Evolutionary conservation across 2,329 filamentous ascomycete genomes (phyloP), one percentile per base, ranked within the genome.

Genomic region (Xylariaceae sp.): DNA sequence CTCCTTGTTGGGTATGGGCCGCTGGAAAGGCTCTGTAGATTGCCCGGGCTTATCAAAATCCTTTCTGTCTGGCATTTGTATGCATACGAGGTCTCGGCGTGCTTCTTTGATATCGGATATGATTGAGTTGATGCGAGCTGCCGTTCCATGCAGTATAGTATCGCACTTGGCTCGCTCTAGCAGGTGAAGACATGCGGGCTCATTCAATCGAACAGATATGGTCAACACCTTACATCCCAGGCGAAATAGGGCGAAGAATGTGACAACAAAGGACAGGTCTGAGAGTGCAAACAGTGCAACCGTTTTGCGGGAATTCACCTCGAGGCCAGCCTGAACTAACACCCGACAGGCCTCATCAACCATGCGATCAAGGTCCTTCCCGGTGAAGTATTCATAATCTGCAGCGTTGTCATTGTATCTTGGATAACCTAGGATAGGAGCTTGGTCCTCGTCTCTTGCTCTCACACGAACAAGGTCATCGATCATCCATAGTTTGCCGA

Each of bases 221-320:
- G 73, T 74, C 66, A 79, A 71, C 6, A 74, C 69, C 12, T 71
- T 75, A 52, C 75, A 78, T 21, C 77, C 77, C 4, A 79, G 60
- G n/a, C 76, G 70, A 52, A 73, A 75, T 7, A 79, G 65, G 9
- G 76, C 77, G 48, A 79, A 77, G 45, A 78, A 72, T 6, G 73
- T 72, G 50, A 77, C 59, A 7, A 77, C 68, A 66, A 75, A 79
- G 14, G 72, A 70, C 3, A 79, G 61, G 48, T 78, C 73, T 0
- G 77, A 78, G 10, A 68, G 63, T 0, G 74, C 74, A 37, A 78
- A 70, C 3, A 79, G 64, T 2, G 74, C 74, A 4, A 79, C 67
- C 2, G 72, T 69, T 59, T 65, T 67, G 42, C 52, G 53, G 18
- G 60, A 67, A 55, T 71, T 70, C 20, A 68, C 59, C 40, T 59